Percentiles rank a stretch among this genome's conserved stretches.
phyloP scores from a whole-genome alignment of 148 eudicot genomes.

The Rhododendron simsii region DNA sequence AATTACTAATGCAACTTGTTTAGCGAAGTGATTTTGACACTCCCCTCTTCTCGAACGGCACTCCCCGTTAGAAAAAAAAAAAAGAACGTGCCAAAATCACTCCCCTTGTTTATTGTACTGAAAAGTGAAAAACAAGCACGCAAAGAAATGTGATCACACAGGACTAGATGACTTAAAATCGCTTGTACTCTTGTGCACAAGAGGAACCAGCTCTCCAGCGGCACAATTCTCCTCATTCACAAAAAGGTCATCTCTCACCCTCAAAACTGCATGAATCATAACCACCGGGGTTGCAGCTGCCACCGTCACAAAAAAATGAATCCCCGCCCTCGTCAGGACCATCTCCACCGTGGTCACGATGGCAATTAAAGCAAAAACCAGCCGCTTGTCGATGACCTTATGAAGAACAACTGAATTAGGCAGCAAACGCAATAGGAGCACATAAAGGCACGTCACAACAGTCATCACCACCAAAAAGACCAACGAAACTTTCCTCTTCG shows the following conservation, averaged over 20 bases:
- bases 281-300: constrained; percentile 28
- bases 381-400: constrained; percentile 26
- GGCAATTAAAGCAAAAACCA: constrained; percentile 19
- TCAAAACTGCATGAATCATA: constrained; percentile 29
- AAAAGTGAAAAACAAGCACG: not conserved
- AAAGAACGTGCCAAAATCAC: too few species aligned
- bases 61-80: too few species aligned
- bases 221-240: constrained; percentile 6
- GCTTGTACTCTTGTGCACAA: not conserved
- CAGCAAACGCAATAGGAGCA: constrained; percentile 20
- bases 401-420: constrained; percentile 23
- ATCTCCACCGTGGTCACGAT: constrained; percentile 21
- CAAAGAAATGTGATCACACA: not conserved
- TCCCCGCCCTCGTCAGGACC: constrained; percentile 30
- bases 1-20: not conserved
- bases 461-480: constrained; percentile 28
- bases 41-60: too few species aligned
- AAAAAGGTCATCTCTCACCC: constrained; percentile 11
- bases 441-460: constrained; percentile 23
- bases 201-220: constrained; percentile 3
- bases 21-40: too few species aligned
- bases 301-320: constrained; percentile 33
- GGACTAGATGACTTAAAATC: not conserved
- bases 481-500: constrained; percentile 28
- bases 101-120: not conserved